phyloP scores from a whole-genome alignment of 2,329 filamentous ascomycete genomes.

The Talaromyces sp. region DNA sequence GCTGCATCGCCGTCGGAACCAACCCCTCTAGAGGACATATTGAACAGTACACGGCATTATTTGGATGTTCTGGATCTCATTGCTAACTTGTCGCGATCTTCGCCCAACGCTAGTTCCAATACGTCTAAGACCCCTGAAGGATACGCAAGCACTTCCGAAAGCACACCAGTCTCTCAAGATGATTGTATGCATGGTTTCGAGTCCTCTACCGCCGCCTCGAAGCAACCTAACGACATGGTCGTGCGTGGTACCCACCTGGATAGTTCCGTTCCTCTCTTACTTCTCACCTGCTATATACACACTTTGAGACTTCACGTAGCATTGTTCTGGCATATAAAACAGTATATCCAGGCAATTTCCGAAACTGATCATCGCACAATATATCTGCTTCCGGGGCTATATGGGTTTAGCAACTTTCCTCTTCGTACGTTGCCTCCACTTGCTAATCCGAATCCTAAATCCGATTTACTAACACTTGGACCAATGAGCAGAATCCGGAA shows the following conservation, averaged over 20 bases:
- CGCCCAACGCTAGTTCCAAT: background rate
- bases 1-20: background rate
- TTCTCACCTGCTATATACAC: slow-evolving; percentile 1
- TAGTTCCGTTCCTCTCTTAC: background rate
- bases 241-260: background rate
- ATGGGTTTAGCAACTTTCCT: slow-evolving; percentile 1
- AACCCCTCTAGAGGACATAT: background rate
- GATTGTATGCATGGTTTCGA: background rate
- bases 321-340: background rate
- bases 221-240: background rate
- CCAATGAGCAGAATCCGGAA: background rate
- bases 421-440: background rate
- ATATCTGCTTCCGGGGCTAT: background rate
- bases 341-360: background rate
- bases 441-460: background rate
- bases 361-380: background rate
- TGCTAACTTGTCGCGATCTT: background rate
- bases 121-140: background rate
- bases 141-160: background rate
- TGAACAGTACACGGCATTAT: background rate
- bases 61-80: background rate
- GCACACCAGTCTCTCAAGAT: background rate
- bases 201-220: background rate
- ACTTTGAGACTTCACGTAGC: background rate
- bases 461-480: background rate